Evolutionary conservation across 169 alveolate species (phyloP).

Genomic region (Plasmodium vivax): DNA sequence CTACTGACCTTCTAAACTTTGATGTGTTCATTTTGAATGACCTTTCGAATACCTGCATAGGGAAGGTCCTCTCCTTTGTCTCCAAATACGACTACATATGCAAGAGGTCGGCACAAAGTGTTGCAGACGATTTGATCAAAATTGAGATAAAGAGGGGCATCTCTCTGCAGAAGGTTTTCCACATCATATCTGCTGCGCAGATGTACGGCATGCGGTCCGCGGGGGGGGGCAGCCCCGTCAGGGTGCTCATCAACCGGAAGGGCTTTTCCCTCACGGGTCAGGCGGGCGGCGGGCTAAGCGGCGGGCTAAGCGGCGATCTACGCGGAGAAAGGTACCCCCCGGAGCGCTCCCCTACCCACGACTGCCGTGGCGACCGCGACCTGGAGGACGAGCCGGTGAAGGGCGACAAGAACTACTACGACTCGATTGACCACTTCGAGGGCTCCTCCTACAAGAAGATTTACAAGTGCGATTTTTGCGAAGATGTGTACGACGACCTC

Average conservation of each 20-base stretch:
- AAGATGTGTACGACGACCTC: conserved; percentile 32
- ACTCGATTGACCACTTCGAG: conserved; percentile 51
- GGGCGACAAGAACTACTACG: conserved; percentile 44
- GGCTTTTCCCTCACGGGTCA: conserved; percentile 17
- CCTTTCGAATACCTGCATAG: conserved; percentile 45
- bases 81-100: conserved; percentile 61
- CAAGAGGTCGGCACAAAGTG: conserved; percentile 34
- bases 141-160: conserved; percentile 42
- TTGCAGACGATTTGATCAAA: conserved; percentile 68
- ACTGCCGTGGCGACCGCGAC: not conserved
- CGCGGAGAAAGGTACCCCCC: not conserved
- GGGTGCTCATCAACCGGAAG: conserved; percentile 32
- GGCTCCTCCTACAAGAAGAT: conserved; percentile 70
- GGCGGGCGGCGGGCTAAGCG: not conserved
- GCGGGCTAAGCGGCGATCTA: not conserved
- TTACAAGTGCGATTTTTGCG: conserved; percentile 71
- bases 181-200: conserved; percentile 23
- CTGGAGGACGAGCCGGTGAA: conserved; percentile 6
- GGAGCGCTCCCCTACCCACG: not conserved
- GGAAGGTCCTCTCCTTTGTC: conserved; percentile 35
- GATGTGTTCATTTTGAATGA: conserved; percentile 59
- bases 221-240: not conserved
- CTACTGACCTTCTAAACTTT: conserved; percentile 67
- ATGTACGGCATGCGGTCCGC: not conserved
- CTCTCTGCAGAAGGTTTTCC: conserved; percentile 27